These are phyloP conservation scores for Wickerhamomyces bovis DNA, from an alignment of 805 yeast genomes.

Conservation along the genomic window DNA sequence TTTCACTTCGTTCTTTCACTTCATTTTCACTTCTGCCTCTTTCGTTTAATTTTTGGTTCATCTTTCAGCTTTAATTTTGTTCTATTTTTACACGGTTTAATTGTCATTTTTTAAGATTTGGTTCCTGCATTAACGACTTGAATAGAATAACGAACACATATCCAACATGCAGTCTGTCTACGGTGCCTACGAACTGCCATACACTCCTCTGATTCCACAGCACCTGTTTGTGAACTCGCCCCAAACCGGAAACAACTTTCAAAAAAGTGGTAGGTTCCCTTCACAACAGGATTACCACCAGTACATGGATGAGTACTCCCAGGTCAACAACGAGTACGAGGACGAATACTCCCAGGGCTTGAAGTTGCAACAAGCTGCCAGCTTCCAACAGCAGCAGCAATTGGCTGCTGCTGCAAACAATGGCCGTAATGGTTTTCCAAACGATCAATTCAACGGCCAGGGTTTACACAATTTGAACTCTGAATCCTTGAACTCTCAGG, in stretches of 20 bases:
- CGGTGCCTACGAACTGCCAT: constrained; percentile 20
- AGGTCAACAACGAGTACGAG: constrained; percentile 2
- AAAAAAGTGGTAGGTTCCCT: constrained; percentile 8
- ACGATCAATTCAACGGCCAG: neutral
- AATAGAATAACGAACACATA: neutral
- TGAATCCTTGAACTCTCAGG: neutral
- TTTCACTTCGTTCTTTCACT: neutral
- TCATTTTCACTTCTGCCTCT: neutral
- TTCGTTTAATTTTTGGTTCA: neutral
- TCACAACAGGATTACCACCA: constrained; percentile 12
- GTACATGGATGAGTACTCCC: constrained; percentile 8
- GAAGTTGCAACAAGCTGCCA: constrained; percentile 1
- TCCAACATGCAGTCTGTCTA: constrained; percentile 21
- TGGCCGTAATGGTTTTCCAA: neutral
- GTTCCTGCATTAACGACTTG: neutral
- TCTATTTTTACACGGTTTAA: neutral
- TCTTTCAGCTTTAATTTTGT: neutral
- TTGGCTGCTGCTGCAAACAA: neutral
- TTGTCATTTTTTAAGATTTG: neutral
- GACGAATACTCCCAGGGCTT: constrained; percentile 2
- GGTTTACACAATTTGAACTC: neutral
- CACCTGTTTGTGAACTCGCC: constrained; percentile 21
- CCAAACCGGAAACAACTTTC: constrained; percentile 10
- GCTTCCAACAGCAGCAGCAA: constrained; percentile 1
- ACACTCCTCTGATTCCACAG: constrained; percentile 21